phyloP scores from a whole-genome alignment of 495 filamentous ascomycete species.

The Trichoderma virens region DNA sequence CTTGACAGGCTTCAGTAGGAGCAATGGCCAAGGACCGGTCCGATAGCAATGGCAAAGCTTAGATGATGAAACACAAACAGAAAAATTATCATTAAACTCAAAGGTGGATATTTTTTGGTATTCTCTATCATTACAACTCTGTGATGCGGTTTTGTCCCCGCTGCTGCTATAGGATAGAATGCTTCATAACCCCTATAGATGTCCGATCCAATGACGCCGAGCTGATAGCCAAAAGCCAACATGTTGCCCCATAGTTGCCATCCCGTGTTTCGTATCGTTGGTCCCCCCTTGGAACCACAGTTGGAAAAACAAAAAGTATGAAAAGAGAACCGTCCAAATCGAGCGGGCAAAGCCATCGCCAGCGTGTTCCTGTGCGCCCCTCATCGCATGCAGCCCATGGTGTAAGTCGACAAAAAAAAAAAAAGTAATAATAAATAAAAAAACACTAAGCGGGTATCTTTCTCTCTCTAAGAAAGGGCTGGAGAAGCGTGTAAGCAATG shows the following conservation, averaged over 20 bases:
- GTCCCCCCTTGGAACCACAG: background rate
- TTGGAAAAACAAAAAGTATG: background rate
- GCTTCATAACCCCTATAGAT: slow-evolving; percentile 7
- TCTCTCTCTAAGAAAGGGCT: background rate
- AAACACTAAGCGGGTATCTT: background rate
- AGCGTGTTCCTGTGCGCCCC: background rate
- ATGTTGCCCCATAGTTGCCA: background rate
- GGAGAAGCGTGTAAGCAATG: background rate
- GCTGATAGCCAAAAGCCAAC: slow-evolving; percentile 4
- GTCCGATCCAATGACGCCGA: background rate
- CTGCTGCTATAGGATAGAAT: slow-evolving; percentile 1
- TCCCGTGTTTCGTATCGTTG: background rate
- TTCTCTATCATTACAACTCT: slow-evolving; percentile 6
- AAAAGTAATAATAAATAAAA: background rate
- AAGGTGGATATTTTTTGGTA: background rate
- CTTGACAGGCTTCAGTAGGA: too few relatives aligned
- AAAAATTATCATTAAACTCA: background rate
- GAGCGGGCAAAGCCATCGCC: background rate
- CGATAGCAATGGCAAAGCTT: too few relatives aligned
- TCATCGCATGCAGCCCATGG: background rate
- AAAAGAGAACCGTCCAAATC: background rate
- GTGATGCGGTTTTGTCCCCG: background rate
- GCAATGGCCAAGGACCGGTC: too few relatives aligned
- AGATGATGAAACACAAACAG: too few relatives aligned
- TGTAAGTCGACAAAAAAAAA: background rate